Base-by-base conservation (phyloP, 305 asterid genomes). In the Fraxinus velutina region DNA sequence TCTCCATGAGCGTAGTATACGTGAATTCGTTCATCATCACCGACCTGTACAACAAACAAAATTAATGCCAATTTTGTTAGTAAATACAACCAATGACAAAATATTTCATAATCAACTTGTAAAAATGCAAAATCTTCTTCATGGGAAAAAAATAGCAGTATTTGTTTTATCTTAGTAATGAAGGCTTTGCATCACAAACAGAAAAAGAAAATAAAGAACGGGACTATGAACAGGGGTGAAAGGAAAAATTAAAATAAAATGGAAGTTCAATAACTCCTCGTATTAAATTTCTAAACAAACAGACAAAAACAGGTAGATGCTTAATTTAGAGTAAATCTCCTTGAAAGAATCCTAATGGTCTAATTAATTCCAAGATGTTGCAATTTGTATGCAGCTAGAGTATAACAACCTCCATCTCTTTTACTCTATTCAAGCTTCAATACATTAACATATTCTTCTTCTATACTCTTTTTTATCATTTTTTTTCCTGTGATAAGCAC, bases 1-100 rank as follows among this genome's bases (percentile, higher is more conserved):
- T 94, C 97, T 78, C 99, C 99, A 85, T 91, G 99, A 77, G 99
- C 99, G 83, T 96, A 96, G 91, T 96, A 96, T 76, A 96, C 99
- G 90, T 96, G 98, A 86, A 96, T 96, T 85, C 98, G 89, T 89
- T 96, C 99, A 77, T 94, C 97, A 73, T 94, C 86, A 77, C 99
- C 98, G 50, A 96, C 98, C 99, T 96, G 87, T 79, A 79, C 74
- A 60, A 86, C 79, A 77, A 83, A 86, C 80, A 82, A 15, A 30
- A 50, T 76, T 52, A 15, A 52, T 74, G 78, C 62, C 75, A 82
- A 79, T 62, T 81, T 85, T 80, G 82, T 78, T 82, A 80, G 37
- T 78, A 13, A 29, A 85, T 60, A 76, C 71, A 79, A 84, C 34
- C 55, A 66, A 84, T 76, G 75, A 30, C 62, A 29, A 29, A 29